Evolutionary conservation across 73 alveolate genomes (phyloP).

Genomic region (Tetrahymena malaccensis): DNA sequence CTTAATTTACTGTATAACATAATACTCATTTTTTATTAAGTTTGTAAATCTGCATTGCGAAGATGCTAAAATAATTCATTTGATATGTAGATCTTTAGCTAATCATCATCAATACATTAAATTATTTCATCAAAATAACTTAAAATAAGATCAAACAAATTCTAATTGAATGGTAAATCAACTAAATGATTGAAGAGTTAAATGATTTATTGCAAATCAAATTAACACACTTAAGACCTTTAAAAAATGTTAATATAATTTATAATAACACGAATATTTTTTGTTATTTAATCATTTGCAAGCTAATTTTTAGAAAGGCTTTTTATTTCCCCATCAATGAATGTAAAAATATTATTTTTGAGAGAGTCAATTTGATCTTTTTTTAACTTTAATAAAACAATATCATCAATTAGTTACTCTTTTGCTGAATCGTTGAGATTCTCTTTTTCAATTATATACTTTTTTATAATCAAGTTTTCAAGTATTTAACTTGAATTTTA

Average conservation of each 20-base stretch:
- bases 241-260: too few species aligned
- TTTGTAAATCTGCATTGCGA: not conserved
- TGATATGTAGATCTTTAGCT: not conserved
- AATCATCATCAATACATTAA: not conserved
- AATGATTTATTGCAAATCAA: not conserved
- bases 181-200: not conserved
- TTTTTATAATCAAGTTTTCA: not conserved
- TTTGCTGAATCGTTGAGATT: not conserved
- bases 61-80: not conserved
- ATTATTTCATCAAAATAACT: not conserved
- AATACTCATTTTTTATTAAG: not conserved
- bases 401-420: not conserved
- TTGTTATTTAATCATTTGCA: not conserved
- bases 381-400: too few species aligned
- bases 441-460: not conserved
- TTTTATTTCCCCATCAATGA: not conserved
- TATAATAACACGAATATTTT: too few species aligned
- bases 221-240: too few species aligned
- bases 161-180: not conserved
- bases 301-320: too few species aligned
- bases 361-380: not conserved
- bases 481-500: not conserved
- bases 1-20: not conserved
- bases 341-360: too few species aligned
- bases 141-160: not conserved